These are phyloP conservation scores for Trichosporon sp. DNA, from an alignment of 1,284 basidiomycete genomes.

Conservation along the genomic window DNA sequence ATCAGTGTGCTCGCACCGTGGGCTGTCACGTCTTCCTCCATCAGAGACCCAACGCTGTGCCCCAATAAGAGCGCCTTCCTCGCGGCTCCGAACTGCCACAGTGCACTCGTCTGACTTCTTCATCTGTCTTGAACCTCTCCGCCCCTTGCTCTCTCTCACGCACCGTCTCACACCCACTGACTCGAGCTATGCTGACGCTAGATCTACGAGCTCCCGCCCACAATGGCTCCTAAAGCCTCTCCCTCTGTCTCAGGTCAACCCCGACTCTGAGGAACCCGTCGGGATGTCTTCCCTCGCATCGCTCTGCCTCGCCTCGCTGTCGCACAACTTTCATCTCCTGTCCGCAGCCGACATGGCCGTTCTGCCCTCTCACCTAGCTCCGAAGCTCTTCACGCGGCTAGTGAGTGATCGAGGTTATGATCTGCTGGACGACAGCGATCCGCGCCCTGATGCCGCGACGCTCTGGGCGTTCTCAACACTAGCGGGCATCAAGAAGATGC, in stretches of 20 bases:
- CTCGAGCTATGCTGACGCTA: no score
- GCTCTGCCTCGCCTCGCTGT: conserved; percentile 27
- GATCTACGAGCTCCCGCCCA: no score
- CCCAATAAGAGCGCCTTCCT: no score
- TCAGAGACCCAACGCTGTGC: no score
- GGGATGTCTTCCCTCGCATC: conserved; percentile 24
- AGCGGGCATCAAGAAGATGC: conserved; percentile 3
- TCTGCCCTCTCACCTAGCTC: conserved; percentile 19
- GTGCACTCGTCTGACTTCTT: no score
- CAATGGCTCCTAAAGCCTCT: conserved; percentile 34
- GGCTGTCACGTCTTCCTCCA: no score
- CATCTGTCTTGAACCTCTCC: no score
- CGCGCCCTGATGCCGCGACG: conserved; percentile 35
- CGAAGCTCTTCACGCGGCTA: conserved; percentile 25
- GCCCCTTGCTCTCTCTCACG: no score
- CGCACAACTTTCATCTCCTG: conserved; percentile 28
- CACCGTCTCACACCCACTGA: no score
- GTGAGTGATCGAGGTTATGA: conserved; percentile 3
- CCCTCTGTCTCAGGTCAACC: conserved; percentile 26
- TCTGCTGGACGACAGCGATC: neutral
- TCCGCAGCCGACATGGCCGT: conserved; percentile 15
- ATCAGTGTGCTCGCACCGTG: no score
- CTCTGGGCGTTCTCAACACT: conserved; percentile 33
- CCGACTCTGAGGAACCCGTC: neutral
- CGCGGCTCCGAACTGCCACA: no score